Base-by-base conservation (phyloP, 148 eudicot species). In the Spergularia marina region DNA sequence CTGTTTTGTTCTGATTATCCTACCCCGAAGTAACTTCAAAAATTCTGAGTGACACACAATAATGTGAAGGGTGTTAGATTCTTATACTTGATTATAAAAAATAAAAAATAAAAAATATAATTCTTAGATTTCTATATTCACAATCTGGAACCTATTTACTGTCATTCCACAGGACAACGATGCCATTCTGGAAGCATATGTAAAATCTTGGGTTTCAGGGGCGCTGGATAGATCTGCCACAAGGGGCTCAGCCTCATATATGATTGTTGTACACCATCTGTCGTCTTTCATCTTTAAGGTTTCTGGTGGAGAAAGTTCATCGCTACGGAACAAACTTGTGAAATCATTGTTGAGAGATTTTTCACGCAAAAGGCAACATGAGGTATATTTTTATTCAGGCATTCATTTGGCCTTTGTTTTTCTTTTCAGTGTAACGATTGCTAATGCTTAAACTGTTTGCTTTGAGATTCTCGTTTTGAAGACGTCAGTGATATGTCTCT, bases 121-220 rank as follows among this genome's bases (percentile, higher is more conserved):
- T n/a, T 73, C 36, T 73, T 71, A 39, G 57, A 13, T 36, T 64
- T 39, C 65, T 8, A 34, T 64, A 11, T 1, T 49, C 25, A 15
- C 20, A n/a, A 57, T 12, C 69, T 70, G 21, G 20, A 62, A 12
- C 12, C 77, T 12, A n/a, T 40, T 36, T 56, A 10, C 58, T 65
- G 49, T 65, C 30, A 66, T 78, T 74, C 30, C 78, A 76, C 92
- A 94, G 98, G 96, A 84, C 21, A 81, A 95, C 69, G 91, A 85
- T 70, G 80, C 68, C 62, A 83, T 95, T 71, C 77, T 92, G 80
- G 94, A 92, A 84, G 96, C 97, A 12, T 90, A 88, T 83, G 90
- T 76, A 34, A 92, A 92, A 76, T 89, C 97, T 66, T 95, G 99
- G 99, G 87, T 84, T 60, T 86, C 91, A 72, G 99, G 97, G 63